A percentile compares a stretch with the other conserved stretches of the same genome.
Conservation (phyloP, 1,139 yeast species). For the Candida pseudocylindracea region DNA sequence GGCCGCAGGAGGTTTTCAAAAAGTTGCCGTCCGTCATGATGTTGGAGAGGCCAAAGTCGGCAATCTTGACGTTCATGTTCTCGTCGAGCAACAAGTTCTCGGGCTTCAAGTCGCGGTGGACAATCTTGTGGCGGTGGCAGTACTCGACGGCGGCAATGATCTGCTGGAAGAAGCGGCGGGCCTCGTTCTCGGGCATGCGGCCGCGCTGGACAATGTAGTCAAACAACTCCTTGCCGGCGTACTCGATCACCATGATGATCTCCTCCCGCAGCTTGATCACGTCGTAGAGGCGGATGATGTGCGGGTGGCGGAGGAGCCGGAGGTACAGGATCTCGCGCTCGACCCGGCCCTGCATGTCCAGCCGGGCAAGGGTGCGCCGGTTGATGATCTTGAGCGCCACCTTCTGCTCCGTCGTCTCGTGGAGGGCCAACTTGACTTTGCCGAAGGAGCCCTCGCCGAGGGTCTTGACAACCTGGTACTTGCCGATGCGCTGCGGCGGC, state of each 20-base stretch:
- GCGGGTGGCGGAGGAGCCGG: constrained; percentile 83
- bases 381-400: constrained; percentile 92
- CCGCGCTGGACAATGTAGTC: constrained; percentile 94
- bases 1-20: constrained; percentile 87
- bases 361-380: constrained; percentile 78
- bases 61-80: constrained; percentile 80
- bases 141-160: constrained; percentile 95
- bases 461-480: constrained; percentile 85
- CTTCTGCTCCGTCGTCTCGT: constrained; percentile 74
- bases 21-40: constrained; percentile 98
- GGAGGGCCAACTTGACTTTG: constrained; percentile 89
- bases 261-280: constrained; percentile 93
- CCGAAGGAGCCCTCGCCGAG: constrained; percentile 97
- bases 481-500: constrained; percentile 35
- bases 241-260: constrained; percentile 94
- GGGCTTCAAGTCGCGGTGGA: constrained; percentile 89
- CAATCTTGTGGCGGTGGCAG: constrained; percentile 95
- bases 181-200: constrained; percentile 87
- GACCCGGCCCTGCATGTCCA: constrained; percentile 94
- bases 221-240: constrained; percentile 87
- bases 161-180: constrained; percentile 88
- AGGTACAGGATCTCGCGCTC: constrained; percentile 89
- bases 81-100: constrained; percentile 85
- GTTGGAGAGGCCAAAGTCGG: constrained; percentile 88
- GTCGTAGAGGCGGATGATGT: constrained; percentile 86